These are phyloP conservation scores for Psilocybe cubensis DNA, from an alignment of 768 basidiomycete genomes.

Conservation along the genomic window DNA sequence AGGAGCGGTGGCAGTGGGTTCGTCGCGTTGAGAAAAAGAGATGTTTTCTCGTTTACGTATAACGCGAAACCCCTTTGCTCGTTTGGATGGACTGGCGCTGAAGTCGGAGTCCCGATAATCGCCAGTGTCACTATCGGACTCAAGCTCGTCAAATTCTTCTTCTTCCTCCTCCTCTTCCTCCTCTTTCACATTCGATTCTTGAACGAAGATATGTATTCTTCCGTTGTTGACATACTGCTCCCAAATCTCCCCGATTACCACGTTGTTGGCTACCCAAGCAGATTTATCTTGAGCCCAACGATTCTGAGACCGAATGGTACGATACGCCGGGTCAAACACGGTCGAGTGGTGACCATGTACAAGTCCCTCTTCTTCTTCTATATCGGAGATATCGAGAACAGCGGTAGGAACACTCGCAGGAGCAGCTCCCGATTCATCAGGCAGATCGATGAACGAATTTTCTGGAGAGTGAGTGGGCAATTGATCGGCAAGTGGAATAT, in stretches of 20 bases:
- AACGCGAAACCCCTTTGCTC: no score
- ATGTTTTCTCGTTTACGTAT: not conserved
- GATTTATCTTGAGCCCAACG: not conserved
- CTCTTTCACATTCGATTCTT: slow-evolving; percentile 3
- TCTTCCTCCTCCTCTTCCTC: slow-evolving; percentile 5
- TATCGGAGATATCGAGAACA: not conserved
- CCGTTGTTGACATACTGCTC: not conserved
- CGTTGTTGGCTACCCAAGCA: not conserved
- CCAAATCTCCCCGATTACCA: not conserved
- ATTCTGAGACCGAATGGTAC: not conserved
- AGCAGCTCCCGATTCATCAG: not conserved
- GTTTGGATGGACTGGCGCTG: not conserved
- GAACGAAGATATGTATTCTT: no score
- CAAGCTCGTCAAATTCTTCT: slow-evolving; percentile 1
- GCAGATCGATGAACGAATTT: not conserved
- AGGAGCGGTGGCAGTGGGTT: not conserved
- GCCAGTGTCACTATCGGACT: not conserved
- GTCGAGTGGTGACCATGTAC: not conserved
- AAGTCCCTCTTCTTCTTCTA: not conserved
- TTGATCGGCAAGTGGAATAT: not conserved
- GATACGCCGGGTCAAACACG: slow-evolving; percentile 7
- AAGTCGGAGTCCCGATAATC: not conserved
- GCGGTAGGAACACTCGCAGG: not conserved
- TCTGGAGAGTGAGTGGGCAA: not conserved
- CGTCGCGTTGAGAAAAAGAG: not conserved